Conservation (phyloP, 78 protist genomes). For the Dictyostelium brefeldianum region DNA sequence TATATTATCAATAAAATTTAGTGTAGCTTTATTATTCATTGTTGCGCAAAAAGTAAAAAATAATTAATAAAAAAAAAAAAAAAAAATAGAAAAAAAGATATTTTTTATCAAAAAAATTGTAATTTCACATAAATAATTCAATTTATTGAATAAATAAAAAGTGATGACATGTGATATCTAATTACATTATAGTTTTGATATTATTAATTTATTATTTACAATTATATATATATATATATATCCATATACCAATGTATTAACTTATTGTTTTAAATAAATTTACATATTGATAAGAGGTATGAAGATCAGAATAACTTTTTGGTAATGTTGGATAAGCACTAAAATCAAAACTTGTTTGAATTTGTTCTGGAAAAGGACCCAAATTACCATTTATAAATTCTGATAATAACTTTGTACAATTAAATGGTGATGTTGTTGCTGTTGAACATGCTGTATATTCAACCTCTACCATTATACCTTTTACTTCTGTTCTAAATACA, state of each 20-base stretch:
- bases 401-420: slow-evolving; percentile 54
- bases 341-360: slow-evolving; percentile 65
- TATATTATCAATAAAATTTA: no score
- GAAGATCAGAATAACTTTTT: slow-evolving; percentile 57
- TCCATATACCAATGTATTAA: background rate
- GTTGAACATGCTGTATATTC: slow-evolving; percentile 50
- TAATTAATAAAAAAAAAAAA: no score
- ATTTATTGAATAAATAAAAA: no score
- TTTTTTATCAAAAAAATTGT: no score
- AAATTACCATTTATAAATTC: slow-evolving; percentile 48
- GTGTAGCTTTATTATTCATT: no score
- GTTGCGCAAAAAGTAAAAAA: no score
- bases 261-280: slow-evolving; percentile 35
- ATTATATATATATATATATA: no score
- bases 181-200: no score
- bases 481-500: slow-evolving; percentile 34
- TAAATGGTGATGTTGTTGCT: slow-evolving; percentile 41
- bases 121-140: no score
- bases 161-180: no score
- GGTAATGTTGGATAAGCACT: slow-evolving; percentile 49
- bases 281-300: slow-evolving; percentile 66
- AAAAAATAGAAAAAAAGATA: no score
- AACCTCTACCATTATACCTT: slow-evolving; percentile 47
- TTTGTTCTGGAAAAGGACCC: slow-evolving; percentile 38
- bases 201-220: no score